Base-by-base conservation (phyloP, 202 grass and related monocot genomes). In the Zoysia matrella region DNA sequence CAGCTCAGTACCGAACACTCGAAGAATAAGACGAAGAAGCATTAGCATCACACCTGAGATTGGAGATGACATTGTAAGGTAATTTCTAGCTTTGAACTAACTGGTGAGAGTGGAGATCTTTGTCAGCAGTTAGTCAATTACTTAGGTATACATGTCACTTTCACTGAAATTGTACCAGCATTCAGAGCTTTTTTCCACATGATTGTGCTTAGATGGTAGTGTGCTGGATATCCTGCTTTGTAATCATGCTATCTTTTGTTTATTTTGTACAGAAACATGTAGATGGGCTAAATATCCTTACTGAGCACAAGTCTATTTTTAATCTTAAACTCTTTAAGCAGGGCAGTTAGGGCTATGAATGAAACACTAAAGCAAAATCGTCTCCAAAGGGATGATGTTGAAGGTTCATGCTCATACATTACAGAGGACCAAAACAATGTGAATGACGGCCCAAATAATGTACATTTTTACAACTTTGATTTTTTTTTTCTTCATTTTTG, bases 291-390 rank as follows among this genome's bases (percentile, higher is more conserved):
- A 18, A 65, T 81, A 75, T 57, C 8, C 6, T 61, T 62, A 76
- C 65, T 72, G 72, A 73, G n/a, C 6, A 86, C 69, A 43, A 42
- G 55, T 8, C 47, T 61, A 65, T 82, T 62, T 76, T 80, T 71
- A 79, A 73, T 57, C 74, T 77, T 82, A 74, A 82, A 79, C 53
- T 88, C 16, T 70, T 69, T 71, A 75, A 84, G 79, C 84, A 99
- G 96, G 85, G 96, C 92, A 83, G 96, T 99, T 90, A 85, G 96
- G 85, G 92, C 90, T 82, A 99, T 99, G 92, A 99, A 95, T 58
- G 96, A 95, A 90, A 92, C 96, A 84, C 71, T 99, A 83, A 99
- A 99, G 81, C 96, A 99, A 88, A 95, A 99, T 83, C 92, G 96
- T 71, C 87, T 99, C 57, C 82, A 91, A 67, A 93, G 87, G 87